phyloP scores from a whole-genome alignment of 2,329 filamentous ascomycete species.

The Colletotrichum sp. region DNA sequence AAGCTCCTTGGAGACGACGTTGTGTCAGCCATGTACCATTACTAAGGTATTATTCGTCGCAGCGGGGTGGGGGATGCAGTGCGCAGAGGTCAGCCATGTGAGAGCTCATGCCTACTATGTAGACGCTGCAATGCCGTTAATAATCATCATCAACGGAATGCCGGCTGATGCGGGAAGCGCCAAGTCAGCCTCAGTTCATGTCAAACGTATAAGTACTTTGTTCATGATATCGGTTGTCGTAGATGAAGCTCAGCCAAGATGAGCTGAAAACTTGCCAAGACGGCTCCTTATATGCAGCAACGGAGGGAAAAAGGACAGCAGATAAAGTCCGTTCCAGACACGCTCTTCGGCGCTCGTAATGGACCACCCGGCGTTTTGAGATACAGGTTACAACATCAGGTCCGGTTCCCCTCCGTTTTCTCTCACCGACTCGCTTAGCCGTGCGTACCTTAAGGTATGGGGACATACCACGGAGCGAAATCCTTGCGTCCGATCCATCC shows the following conservation, averaged over 20 bases:
- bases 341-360: too few species aligned
- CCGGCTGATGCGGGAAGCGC: constrained; percentile 2
- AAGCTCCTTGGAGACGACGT: background rate
- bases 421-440: background rate
- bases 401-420: background rate
- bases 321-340: background rate
- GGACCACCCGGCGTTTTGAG: background rate
- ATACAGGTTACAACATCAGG: background rate
- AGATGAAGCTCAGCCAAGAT: too few species aligned
- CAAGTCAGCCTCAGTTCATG: background rate
- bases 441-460: too few species aligned
- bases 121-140: background rate
- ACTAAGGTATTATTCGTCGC: background rate
- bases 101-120: background rate
- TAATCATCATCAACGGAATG: background rate
- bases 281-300: background rate
- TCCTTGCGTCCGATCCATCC: constrained; percentile 11
- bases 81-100: background rate
- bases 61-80: background rate
- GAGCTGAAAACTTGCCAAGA: too few species aligned
- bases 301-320: background rate
- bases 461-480: background rate
- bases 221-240: too few species aligned
- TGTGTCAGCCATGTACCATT: background rate
- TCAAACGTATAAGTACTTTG: too few species aligned